Evolutionary conservation across 176 grass and related monocot genomes (phyloP).

Genomic region (Alloteropsis semialata): DNA sequence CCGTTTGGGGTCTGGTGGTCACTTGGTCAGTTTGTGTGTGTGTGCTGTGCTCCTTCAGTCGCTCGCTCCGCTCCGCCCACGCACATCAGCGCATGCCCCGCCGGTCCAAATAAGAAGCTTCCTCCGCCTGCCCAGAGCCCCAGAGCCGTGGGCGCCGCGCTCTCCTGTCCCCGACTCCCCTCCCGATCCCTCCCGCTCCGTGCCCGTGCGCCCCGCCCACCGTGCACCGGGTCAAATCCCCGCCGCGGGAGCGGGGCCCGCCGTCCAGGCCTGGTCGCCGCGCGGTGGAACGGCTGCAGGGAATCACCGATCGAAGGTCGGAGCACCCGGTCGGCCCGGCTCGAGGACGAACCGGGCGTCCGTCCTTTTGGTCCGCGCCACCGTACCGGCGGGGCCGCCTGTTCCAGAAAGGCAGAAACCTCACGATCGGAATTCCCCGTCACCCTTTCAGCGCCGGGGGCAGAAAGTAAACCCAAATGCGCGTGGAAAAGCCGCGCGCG

Average conservation of each 20-base stretch:
- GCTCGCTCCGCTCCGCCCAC: too few species aligned
- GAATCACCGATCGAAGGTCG: too few species aligned
- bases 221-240: background rate
- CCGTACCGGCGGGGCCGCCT: background rate
- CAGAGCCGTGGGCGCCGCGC: background rate
- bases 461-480: conserved; percentile 27
- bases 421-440: conserved; percentile 8
- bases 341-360: too few species aligned
- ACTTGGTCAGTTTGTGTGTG: background rate
- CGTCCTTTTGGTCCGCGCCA: conserved; percentile 31
- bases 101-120: conserved; percentile 57
- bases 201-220: background rate
- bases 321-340: too few species aligned
- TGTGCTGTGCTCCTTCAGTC: background rate
- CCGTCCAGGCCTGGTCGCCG: too few species aligned
- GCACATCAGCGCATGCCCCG: background rate
- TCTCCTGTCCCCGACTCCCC: background rate
- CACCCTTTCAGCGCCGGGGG: background rate
- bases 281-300: background rate
- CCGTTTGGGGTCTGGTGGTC: too few species aligned
- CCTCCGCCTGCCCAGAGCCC: background rate
- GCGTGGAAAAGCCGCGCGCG: conserved; percentile 33
- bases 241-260: background rate
- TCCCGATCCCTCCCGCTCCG: background rate
- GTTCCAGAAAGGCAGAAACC: conserved; percentile 30